phyloP scores from a whole-genome alignment of 2,329 filamentous ascomycete genomes.

The Cytospora chrysosperma region DNA sequence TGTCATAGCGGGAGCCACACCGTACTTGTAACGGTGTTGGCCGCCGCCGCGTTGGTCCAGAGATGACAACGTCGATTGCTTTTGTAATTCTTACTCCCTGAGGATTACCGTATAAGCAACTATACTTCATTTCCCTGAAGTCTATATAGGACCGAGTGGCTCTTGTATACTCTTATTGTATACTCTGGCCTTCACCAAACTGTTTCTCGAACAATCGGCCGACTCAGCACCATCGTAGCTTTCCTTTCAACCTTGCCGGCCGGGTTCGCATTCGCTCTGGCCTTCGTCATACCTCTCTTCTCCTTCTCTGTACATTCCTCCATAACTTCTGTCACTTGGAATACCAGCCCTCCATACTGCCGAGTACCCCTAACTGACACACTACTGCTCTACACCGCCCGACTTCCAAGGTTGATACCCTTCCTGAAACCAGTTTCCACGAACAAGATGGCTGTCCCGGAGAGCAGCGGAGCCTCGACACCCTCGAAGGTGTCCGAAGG shows the following conservation, averaged over 20 bases:
- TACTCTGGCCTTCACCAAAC: background rate
- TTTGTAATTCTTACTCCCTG: background rate
- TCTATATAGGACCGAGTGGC: slow-evolving; percentile 4
- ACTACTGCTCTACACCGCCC: background rate
- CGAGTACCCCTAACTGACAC: background rate
- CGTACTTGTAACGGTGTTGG: background rate
- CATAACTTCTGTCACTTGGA: background rate
- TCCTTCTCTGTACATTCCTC: background rate
- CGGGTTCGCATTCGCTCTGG: slow-evolving; percentile 3
- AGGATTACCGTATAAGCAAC: background rate
- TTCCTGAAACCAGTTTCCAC: too few relatives aligned
- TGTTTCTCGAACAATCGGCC: background rate
- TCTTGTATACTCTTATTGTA: slow-evolving; percentile 2
- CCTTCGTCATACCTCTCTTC: slow-evolving; percentile 20
- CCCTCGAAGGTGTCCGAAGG: slow-evolving; percentile 29
- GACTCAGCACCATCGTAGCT: slow-evolving; percentile 5
- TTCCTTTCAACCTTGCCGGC: slow-evolving; percentile 11
- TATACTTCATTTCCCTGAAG: background rate
- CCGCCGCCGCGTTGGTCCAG: background rate
- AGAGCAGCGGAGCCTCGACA: slow-evolving; percentile 39
- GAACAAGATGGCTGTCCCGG: slow-evolving; percentile 35
- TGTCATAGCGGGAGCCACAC: background rate
- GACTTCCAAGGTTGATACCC: too few relatives aligned
- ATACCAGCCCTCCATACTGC: background rate
- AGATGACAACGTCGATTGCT: background rate